These are phyloP conservation scores for Sicyos edulis DNA, from an alignment of 306 rosid genomes.

Conservation along the genomic window DNA sequence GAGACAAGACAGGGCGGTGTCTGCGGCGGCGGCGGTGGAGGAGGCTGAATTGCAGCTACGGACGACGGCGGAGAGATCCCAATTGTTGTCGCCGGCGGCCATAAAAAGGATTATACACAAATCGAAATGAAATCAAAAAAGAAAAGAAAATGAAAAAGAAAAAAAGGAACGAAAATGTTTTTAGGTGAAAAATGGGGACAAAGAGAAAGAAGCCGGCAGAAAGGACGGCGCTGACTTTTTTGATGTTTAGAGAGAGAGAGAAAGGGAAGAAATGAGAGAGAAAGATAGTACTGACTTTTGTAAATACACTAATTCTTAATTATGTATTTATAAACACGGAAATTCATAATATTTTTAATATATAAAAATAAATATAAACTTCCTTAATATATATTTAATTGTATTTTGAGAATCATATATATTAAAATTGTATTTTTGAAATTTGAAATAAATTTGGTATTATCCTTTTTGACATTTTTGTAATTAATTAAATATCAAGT, in stretches of 20 bases:
- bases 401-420: too few species aligned
- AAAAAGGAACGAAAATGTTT: neutral
- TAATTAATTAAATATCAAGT: neutral
- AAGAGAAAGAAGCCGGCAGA: constrained; percentile 19
- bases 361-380: neutral
- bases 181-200: neutral
- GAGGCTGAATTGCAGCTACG: constrained; percentile 41
- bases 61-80: constrained; percentile 79
- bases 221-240: constrained; percentile 63
- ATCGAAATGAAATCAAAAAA: neutral
- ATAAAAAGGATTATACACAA: neutral
- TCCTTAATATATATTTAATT: neutral
- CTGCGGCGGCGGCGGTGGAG: neutral
- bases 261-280: neutral
- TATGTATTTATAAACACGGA: constrained; percentile 14
- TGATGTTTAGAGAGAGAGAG: neutral
- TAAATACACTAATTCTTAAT: constrained; percentile 8
- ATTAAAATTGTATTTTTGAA: neutral
- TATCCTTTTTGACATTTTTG: neutral
- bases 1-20: constrained; percentile 27
- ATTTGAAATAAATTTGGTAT: neutral
- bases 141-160: too few species aligned
- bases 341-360: neutral
- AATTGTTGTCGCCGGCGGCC: constrained; percentile 35
- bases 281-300: constrained; percentile 18